Base-by-base conservation (phyloP, 306 rosid genomes). In the Trifolium pratense region DNA sequence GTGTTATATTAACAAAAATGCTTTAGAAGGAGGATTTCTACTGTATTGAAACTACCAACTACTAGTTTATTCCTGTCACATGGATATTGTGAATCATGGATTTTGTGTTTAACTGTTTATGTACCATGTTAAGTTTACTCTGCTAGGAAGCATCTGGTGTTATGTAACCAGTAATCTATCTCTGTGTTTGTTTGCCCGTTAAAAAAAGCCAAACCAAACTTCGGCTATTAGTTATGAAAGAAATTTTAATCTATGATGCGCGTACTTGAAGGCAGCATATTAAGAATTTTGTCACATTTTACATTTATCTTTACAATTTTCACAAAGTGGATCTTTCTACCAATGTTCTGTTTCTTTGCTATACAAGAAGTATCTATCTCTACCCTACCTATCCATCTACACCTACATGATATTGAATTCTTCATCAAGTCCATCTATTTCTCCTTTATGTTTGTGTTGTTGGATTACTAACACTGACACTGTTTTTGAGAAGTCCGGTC, bases 401-500 rank as follows among this genome's bases (percentile, higher is more conserved):
- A 75, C 36, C 83, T 82, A 81, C 97, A 94, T 91, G 62, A 94
- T 70, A 2, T 91, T 76, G 82, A 91, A 94, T 6, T 94, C 97
- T 46, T 94, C 98, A 55, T 94, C 95, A 68, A 94, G 93, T 0
- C 98, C 98, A 61, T 89, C 98, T 78, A 94, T 68, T 71, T 89
- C 90, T 58, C 98, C 98, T 65, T 51, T 91, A 64, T 78, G 74
- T 80, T 53, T 87, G 45, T 88, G 87, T 77, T 89, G 95, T 75
- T 89, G 97, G 59, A 94, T 91, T 83, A 91, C 81, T 79, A 94
- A 82, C 45, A 94, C 95, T 0, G 98, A 91, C 0, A 90, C 79
- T 2, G 63, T 78, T 10, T 36, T 82, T 0, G 89, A 83, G 77
- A 94, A 94, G 48, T 89, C 98, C 15, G 96, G 84, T 15, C 97